These are phyloP conservation scores for Trametes sanguinea DNA, from an alignment of 768 basidiomycete genomes.

Conservation along the genomic window DNA sequence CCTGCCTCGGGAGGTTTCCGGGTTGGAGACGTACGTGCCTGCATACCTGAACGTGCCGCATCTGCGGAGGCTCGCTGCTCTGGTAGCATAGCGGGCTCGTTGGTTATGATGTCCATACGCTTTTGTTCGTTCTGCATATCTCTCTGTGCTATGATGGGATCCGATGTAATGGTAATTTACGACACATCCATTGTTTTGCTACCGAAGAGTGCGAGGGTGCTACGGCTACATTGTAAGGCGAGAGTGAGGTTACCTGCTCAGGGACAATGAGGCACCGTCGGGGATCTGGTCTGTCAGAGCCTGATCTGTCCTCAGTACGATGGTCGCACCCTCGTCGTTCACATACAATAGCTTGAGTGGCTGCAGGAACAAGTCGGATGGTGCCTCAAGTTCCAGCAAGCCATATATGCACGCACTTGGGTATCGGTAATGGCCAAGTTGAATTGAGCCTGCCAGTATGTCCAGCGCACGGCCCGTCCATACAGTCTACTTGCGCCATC, in stretches of 20 bases:
- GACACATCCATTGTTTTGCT: slow-evolving; percentile 18
- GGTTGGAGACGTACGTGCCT: slow-evolving; percentile 94
- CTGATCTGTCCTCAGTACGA: slow-evolving; percentile 48
- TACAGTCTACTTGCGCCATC: slow-evolving; percentile 42
- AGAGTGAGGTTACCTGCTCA: slow-evolving; percentile 5
- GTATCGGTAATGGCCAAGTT: slow-evolving; percentile 34
- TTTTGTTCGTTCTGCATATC: slow-evolving; percentile 18
- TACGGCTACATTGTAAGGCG: no score
- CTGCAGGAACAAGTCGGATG: slow-evolving; percentile 32
- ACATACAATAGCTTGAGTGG: slow-evolving; percentile 41
- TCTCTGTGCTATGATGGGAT: slow-evolving; percentile 25
- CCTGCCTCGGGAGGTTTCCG: slow-evolving; percentile 90
- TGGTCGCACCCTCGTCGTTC: slow-evolving; percentile 30
- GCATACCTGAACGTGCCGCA: slow-evolving; percentile 90
- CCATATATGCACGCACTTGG: slow-evolving; percentile 32
- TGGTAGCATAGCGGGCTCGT: slow-evolving; percentile 60
- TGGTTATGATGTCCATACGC: slow-evolving; percentile 17
- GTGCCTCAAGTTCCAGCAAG: neutral
- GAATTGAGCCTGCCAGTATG: slow-evolving; percentile 44
- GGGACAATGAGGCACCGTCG: slow-evolving; percentile 45
- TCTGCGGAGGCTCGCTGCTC: slow-evolving; percentile 81
- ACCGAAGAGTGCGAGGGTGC: neutral
- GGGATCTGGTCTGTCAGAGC: slow-evolving; percentile 52
- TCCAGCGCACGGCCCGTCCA: slow-evolving; percentile 67
- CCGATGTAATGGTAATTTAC: slow-evolving; percentile 24